phyloP scores from a whole-genome alignment of 2,329 filamentous ascomycete genomes.

The Teratosphaeria pseudoeucalypti region DNA sequence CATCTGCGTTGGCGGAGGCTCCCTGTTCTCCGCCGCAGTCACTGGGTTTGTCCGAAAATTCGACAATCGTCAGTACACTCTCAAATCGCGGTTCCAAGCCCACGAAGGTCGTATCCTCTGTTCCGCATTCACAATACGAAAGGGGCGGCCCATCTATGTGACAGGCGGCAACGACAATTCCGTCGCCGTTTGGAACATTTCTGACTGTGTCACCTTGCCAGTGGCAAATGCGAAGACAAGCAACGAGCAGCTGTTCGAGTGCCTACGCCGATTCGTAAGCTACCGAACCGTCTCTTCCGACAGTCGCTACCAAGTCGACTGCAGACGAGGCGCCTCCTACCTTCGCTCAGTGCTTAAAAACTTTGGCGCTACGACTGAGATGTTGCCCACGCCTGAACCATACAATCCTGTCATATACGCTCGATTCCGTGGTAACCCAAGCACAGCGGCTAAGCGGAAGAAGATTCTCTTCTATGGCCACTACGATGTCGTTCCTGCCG shows the following conservation, averaged over 20 bases:
- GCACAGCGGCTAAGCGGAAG: constrained; percentile 57
- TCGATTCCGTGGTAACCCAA: constrained; percentile 68
- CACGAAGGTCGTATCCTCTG: constrained; percentile 81
- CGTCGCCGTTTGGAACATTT: constrained; percentile 78
- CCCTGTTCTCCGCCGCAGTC: constrained; percentile 80
- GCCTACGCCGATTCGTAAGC: constrained; percentile 73
- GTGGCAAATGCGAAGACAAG: constrained; percentile 41
- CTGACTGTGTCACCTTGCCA: constrained; percentile 41
- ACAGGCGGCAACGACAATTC: constrained; percentile 89
- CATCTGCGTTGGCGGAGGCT: constrained; percentile 73
- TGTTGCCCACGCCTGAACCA: constrained; percentile 69
- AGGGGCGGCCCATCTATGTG: constrained; percentile 71
- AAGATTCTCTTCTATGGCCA: constrained; percentile 95
- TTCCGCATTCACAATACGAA: constrained; percentile 62
- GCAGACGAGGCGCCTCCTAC: constrained; percentile 82
- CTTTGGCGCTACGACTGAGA: constrained; percentile 77
- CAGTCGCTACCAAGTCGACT: constrained; percentile 79
- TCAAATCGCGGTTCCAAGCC: constrained; percentile 66
- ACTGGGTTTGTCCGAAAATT: constrained; percentile 63
- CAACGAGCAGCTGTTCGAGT: constrained; percentile 52
- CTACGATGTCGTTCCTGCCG: constrained; percentile 91
- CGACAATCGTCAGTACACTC: constrained; percentile 68
- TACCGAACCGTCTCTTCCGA: constrained; percentile 88
- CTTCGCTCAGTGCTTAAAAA: constrained; percentile 84
- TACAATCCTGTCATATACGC: constrained; percentile 92